Evolutionary conservation across 2,329 filamentous ascomycete genomes (phyloP).

Genomic region (Acrocalymma vagum): DNA sequence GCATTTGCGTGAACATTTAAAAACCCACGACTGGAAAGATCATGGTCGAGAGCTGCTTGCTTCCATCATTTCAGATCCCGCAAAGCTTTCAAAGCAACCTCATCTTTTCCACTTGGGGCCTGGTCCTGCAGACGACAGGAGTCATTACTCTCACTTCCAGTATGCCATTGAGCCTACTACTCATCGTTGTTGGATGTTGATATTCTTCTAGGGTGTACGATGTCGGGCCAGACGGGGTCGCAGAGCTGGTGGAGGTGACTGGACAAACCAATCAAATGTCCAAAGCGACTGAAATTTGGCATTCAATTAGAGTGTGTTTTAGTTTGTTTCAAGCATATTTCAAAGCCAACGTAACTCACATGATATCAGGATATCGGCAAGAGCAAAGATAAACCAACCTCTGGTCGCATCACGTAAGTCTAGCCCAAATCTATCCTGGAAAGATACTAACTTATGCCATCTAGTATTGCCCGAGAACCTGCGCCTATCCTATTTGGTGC

Average conservation of each 20-base stretch:
- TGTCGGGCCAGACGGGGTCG: constrained; percentile 57
- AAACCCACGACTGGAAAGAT: constrained; percentile 52
- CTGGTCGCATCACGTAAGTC: constrained; percentile 64
- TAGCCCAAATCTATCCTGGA: background rate
- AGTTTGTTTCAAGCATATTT: too few relatives aligned
- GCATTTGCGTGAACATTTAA: constrained; percentile 55
- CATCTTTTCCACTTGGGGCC: constrained; percentile 54
- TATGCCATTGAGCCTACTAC: background rate
- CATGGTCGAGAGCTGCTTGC: constrained; percentile 52
- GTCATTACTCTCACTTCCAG: constrained; percentile 60
- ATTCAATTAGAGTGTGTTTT: constrained; percentile 25
- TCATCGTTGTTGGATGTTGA: constrained; percentile 1
- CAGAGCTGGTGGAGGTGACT: constrained; percentile 46
- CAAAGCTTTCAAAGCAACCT: constrained; percentile 52
- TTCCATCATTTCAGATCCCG: constrained; percentile 54
- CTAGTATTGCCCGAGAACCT: constrained; percentile 65
- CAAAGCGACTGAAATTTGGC: constrained; percentile 41
- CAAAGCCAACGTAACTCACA: constrained; percentile 8
- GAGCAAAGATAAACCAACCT: constrained; percentile 51
- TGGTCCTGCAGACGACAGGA: constrained; percentile 51
- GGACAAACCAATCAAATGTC: constrained; percentile 44
- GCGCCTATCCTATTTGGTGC: constrained; percentile 68
- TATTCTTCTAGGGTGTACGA: constrained; percentile 58
- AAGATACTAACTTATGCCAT: background rate
- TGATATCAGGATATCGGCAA: constrained; percentile 43